phyloP scores from a whole-genome alignment of 176 grass and related monocot genomes.

The Calamus simplicifolius region DNA sequence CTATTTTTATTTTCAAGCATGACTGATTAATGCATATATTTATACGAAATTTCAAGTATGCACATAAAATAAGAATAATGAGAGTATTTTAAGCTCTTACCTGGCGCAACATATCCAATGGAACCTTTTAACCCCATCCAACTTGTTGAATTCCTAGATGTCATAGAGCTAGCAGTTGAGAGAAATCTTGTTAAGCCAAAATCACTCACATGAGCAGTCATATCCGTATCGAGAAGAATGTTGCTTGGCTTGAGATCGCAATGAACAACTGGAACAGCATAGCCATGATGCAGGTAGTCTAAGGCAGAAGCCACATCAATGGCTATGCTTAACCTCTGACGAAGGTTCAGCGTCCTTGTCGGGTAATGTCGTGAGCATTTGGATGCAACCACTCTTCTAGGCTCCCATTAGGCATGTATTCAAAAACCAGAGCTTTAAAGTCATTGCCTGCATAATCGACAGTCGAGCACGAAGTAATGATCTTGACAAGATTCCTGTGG shows the following conservation, averaged over 20 bases:
- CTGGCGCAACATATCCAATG: too few species aligned
- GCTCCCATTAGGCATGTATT: conserved; percentile 49
- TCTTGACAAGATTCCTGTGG: conserved; percentile 46
- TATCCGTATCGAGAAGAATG: too few species aligned
- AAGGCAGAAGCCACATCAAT: neutral
- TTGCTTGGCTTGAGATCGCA: conserved; percentile 10
- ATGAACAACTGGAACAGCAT: conserved; percentile 16
- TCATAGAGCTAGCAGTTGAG: too few species aligned
- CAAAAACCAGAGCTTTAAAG: conserved; percentile 51
- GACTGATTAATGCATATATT: too few species aligned
- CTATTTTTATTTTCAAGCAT: too few species aligned
- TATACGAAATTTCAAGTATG: too few species aligned
- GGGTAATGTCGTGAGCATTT: neutral
- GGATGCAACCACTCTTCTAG: conserved; percentile 51
- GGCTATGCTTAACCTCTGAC: conserved; percentile 9
- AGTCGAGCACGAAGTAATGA: conserved; percentile 40
- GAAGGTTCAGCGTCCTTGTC: conserved; percentile 2
- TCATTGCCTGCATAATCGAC: conserved; percentile 26
- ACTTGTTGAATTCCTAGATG: too few species aligned
- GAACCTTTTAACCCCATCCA: too few species aligned
- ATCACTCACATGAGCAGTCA: too few species aligned
- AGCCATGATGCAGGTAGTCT: conserved; percentile 50
- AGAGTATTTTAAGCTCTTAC: too few species aligned
- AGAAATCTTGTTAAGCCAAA: too few species aligned
- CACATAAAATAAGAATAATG: too few species aligned